Base-by-base conservation (phyloP, 805 yeast genomes). In the Vanderwaltozyma verrucispora region DNA sequence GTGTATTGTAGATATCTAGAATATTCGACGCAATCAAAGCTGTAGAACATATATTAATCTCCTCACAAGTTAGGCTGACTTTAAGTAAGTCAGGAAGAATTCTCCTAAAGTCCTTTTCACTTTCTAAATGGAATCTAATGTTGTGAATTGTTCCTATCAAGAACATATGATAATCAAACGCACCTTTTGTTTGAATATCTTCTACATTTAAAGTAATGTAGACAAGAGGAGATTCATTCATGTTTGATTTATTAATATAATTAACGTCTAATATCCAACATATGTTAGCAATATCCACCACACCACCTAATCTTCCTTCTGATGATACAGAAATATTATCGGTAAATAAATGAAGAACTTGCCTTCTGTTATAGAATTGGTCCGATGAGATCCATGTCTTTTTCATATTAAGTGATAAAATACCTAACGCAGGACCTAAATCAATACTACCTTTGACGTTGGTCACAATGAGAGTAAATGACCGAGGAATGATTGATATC, bases 131-230 rank as follows among this genome's bases (percentile, higher is more conserved):
- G 13, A 80, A 58, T 11, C 68, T 61, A 19, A 75, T 61, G 1
- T 63, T 60, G 6, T 64, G 58, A 16, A 80, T 55, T 13, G 68
- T 67, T 2, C 77, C 73, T 32, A 89, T 71, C 25, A 84, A 71
- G 55, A 92, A 87, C 14, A 84, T 74, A 53, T 89, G 96, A 54
- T 77, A 86, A 54, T 92, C 97, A 49, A 89, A 76, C 0, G 87
- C 77, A 4, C 78, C 62, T 49, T 80, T 81, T 2, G 73, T 49
- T 20, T 77, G 75, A 16, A 84, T 48, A 4, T 67, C 61, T 2
- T 65, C 75, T 24, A 86, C 53, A 0, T 80, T 77, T 4, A 75
- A 64, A 0, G 80, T 67, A 2, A 81, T 53, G 17, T 77, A 68
- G 3, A 89, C 78, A 40, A 83, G 56, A 0, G 97, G 96, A 9